Conservation (phyloP, 164 flowering plant species). For the Nymphaea thermarum region DNA sequence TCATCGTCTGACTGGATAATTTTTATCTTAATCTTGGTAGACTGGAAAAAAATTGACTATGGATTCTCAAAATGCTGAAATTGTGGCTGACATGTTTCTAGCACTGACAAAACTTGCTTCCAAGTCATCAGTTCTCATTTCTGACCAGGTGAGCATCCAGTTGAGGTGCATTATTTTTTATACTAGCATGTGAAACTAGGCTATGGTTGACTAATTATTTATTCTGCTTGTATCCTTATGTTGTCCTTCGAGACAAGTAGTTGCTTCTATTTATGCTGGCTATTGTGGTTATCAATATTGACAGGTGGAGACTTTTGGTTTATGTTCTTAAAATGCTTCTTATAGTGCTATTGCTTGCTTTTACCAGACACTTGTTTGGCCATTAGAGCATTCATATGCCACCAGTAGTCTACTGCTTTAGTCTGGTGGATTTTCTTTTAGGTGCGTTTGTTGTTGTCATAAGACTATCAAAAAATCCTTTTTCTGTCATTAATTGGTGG, state of each 20-base stretch:
- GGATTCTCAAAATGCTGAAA: constrained; percentile 35
- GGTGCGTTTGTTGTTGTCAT: not conserved
- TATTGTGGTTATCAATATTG: too few relatives aligned
- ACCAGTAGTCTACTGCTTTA: not conserved
- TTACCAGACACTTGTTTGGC: not conserved
- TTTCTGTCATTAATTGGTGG: not conserved
- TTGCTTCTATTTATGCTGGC: too few relatives aligned
- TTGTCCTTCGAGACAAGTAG: too few relatives aligned
- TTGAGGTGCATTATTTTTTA: too few relatives aligned
- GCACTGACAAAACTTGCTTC: constrained; percentile 70
- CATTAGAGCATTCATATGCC: not conserved
- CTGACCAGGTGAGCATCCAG: constrained; percentile 16
- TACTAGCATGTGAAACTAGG: too few relatives aligned
- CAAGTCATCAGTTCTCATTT: constrained; percentile 29
- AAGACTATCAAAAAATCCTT: not conserved
- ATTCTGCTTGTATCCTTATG: too few relatives aligned
- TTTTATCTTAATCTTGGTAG: constrained; percentile 19
- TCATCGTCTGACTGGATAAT: not conserved
- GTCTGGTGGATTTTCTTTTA: not conserved
- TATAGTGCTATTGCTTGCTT: too few relatives aligned
- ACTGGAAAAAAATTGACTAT: constrained; percentile 36
- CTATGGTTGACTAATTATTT: too few relatives aligned
- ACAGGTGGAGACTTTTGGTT: too few relatives aligned
- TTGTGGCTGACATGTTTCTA: constrained; percentile 35
- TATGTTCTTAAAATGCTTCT: too few relatives aligned